These are phyloP conservation scores for Hanseniaspora gamundiae DNA, from an alignment of 1,139 yeast species.

Conservation along the genomic window DNA sequence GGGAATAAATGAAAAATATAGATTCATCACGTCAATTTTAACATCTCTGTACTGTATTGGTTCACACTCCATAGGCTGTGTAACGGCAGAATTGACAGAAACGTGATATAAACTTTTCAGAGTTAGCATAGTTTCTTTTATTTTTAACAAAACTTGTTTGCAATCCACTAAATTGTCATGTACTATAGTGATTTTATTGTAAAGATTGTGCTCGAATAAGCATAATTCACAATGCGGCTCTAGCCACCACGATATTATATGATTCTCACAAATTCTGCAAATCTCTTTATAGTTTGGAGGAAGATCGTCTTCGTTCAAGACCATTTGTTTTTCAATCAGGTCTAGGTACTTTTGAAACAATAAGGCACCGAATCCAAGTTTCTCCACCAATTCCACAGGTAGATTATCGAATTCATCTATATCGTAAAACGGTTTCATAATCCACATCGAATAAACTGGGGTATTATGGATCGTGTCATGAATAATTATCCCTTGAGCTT, in stretches of 20 bases:
- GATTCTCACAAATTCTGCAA: constrained; percentile 85
- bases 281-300: constrained; percentile 71
- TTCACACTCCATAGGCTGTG: background rate
- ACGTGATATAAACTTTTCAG: constrained; percentile 27
- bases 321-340: constrained; percentile 46
- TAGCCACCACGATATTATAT: constrained; percentile 94
- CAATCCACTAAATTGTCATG: constrained; percentile 78
- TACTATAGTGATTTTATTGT: constrained; percentile 61
- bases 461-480: constrained; percentile 43
- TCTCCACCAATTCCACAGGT: constrained; percentile 53
- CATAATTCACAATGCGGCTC: constrained; percentile 88
- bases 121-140: constrained; percentile 11
- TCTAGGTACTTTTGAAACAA: constrained; percentile 66
- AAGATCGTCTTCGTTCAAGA: constrained; percentile 48
- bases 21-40: constrained; percentile 6
- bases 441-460: constrained; percentile 89
- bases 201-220: constrained; percentile 70
- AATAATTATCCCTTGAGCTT: constrained; percentile 93
- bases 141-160: constrained; percentile 28
- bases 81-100: background rate
- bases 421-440: constrained; percentile 64
- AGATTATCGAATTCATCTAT: constrained; percentile 48
- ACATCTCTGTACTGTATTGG: background rate
- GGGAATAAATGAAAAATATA: constrained; percentile 32
- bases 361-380: constrained; percentile 83